Evolutionary conservation across 2,329 filamentous ascomycete genomes (phyloP).

Genomic region (Phaeoacremonium minimum): DNA sequence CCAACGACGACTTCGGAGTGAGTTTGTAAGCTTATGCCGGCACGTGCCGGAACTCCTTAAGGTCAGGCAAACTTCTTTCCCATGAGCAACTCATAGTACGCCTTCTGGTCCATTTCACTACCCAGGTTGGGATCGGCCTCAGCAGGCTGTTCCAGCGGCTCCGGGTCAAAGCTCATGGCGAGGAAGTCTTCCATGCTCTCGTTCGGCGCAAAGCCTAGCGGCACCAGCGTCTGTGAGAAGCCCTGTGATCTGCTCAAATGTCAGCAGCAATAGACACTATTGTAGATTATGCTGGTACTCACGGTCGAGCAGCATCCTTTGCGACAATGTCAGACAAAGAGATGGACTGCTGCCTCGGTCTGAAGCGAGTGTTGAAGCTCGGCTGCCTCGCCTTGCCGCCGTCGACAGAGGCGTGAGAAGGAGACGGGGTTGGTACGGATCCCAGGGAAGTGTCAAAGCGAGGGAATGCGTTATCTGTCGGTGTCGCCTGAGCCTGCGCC

Average conservation of each 20-base stretch:
- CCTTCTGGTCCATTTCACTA: conserved; percentile 27
- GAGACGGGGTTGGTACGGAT: conserved; percentile 10
- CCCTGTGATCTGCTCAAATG: conserved; percentile 18
- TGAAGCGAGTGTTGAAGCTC: conserved; percentile 6
- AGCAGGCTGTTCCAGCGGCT: conserved; percentile 18
- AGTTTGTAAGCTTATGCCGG: no score
- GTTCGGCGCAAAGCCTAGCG: conserved; percentile 28
- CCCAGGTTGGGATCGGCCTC: conserved; percentile 9
- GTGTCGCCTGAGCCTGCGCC: background rate
- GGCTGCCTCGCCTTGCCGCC: conserved; percentile 7
- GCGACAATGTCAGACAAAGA: conserved; percentile 29
- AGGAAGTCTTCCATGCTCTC: conserved; percentile 31
- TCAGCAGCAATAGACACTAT: background rate
- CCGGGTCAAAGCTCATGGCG: conserved; percentile 28
- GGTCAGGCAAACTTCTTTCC: conserved; percentile 15
- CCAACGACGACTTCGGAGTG: no score
- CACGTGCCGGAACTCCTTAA: no score
- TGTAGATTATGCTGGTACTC: conserved; percentile 6
- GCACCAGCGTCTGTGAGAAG: conserved; percentile 27
- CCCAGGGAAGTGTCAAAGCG: conserved; percentile 8
- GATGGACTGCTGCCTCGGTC: conserved; percentile 11
- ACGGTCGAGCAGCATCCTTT: conserved; percentile 28
- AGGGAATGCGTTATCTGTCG: conserved; percentile 4
- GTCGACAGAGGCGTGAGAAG: conserved; percentile 14
- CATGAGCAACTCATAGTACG: conserved; percentile 32